phyloP scores from a whole-genome alignment of 768 basidiomycete genomes.

The Leccinum disarticulatum region DNA sequence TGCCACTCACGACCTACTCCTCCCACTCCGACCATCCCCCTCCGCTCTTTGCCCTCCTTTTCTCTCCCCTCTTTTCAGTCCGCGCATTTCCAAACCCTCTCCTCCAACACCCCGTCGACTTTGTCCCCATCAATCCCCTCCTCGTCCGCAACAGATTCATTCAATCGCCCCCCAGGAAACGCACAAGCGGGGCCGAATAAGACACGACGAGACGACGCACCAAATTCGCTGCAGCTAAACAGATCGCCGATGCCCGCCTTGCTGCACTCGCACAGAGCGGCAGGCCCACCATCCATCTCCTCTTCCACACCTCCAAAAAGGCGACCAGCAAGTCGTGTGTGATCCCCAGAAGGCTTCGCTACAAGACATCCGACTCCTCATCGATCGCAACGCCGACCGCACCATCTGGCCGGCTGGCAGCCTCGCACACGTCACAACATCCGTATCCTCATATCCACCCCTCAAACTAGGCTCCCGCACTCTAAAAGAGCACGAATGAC shows the following conservation, averaged over 20 bases:
- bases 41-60: slow-evolving; percentile 18
- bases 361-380: slow-evolving; percentile 23
- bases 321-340: slow-evolving; percentile 23
- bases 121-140: slow-evolving; percentile 20
- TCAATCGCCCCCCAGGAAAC: background rate
- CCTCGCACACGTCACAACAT: background rate
- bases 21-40: slow-evolving; percentile 11
- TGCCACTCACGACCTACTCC: too few relatives aligned
- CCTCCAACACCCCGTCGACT: background rate
- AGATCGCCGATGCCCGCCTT: slow-evolving; percentile 10
- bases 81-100: background rate
- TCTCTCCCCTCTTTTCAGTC: slow-evolving; percentile 15
- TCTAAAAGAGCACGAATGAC: background rate
- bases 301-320: slow-evolving; percentile 27
- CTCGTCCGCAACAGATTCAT: slow-evolving; percentile 1
- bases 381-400: slow-evolving; percentile 15
- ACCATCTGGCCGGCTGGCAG: background rate
- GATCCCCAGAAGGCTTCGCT: slow-evolving; percentile 20
- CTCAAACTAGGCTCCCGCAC: slow-evolving; percentile 4
- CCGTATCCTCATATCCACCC: background rate
- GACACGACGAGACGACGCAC: slow-evolving; percentile 2
- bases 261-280: too few relatives aligned
- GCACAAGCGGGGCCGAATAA: background rate
- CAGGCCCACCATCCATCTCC: too few relatives aligned
- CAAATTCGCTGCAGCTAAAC: background rate